These are phyloP conservation scores for Lantana camara DNA, from an alignment of 257 asterid genomes.

Conservation along the genomic window DNA sequence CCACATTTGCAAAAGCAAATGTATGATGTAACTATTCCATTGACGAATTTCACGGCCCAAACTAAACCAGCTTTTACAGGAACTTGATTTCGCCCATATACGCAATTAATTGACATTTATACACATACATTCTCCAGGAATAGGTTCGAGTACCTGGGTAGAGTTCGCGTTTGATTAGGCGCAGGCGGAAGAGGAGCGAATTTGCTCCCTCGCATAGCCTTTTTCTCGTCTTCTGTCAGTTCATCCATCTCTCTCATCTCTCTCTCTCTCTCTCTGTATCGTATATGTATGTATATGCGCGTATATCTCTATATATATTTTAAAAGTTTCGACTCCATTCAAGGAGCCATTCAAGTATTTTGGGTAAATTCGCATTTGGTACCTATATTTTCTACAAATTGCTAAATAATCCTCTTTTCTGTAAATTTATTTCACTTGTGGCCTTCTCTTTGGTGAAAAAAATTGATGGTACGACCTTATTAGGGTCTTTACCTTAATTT, in stretches of 20 bases:
- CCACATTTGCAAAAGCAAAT: conserved; percentile 3
- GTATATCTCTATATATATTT: neutral
- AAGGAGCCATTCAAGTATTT: conserved; percentile 2
- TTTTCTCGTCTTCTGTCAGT: conserved; percentile 84
- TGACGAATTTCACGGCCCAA: conserved; percentile 2
- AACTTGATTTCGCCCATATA: conserved; percentile 7
- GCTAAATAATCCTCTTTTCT: neutral
- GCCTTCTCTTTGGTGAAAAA: neutral
- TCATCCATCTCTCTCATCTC: conserved; percentile 52
- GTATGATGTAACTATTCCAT: neutral
- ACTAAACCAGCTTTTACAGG: neutral
- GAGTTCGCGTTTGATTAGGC: conserved; percentile 39
- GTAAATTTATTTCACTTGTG: neutral
- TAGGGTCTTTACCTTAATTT: too few relatives aligned
- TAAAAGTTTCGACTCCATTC: too few relatives aligned
- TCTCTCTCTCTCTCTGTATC: conserved; percentile 22
- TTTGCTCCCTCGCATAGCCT: conserved; percentile 93
- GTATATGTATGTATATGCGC: neutral
- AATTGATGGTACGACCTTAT: too few relatives aligned
- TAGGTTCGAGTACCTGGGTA: conserved; percentile 54
- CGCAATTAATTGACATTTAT: neutral
- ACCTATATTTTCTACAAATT: neutral
- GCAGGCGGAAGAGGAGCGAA: conserved; percentile 91
- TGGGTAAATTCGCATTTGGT: conserved; percentile 8
- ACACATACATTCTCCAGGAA: neutral